Evolutionary conservation across 129 eudicot species (phyloP).

Genomic region (Flaveria robusta): DNA sequence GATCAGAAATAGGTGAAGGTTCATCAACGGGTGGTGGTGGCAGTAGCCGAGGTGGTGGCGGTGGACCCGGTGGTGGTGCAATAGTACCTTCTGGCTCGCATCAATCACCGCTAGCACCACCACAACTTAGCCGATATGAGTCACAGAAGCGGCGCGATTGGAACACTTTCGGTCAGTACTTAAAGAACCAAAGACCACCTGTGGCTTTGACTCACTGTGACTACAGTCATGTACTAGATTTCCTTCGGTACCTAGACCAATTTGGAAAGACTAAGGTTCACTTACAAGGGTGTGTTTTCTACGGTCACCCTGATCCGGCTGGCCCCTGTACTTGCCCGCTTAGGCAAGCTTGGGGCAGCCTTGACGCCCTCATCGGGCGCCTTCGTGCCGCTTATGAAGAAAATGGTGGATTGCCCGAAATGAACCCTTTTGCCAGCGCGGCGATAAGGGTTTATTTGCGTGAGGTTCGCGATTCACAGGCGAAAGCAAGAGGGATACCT

Average conservation of each 20-base stretch:
- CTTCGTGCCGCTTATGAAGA: slow-evolving; percentile 77
- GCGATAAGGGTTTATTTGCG: slow-evolving; percentile 62
- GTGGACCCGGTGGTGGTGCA: neutral
- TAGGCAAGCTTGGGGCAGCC: slow-evolving; percentile 82
- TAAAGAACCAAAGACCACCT: slow-evolving; percentile 69
- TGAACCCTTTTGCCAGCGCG: slow-evolving; percentile 71
- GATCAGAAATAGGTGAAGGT: slow-evolving; percentile 45
- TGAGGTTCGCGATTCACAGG: slow-evolving; percentile 72
- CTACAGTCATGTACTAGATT: slow-evolving; percentile 63
- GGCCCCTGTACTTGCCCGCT: slow-evolving; percentile 79
- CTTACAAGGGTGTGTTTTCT: slow-evolving; percentile 57
- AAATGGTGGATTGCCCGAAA: slow-evolving; percentile 64
- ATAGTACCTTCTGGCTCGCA: slow-evolving; percentile 23
- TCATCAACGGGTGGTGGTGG: slow-evolving; percentile 30
- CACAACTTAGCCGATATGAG: slow-evolving; percentile 66
- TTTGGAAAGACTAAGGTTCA: slow-evolving; percentile 86
- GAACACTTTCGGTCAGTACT: slow-evolving; percentile 80
- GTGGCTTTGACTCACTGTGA: slow-evolving; percentile 58
- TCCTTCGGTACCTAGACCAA: slow-evolving; percentile 63
- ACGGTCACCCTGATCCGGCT: slow-evolving; percentile 72
- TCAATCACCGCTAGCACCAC: slow-evolving; percentile 22
- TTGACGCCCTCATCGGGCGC: slow-evolving; percentile 69
- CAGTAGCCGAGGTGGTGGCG: neutral
- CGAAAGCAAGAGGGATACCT: slow-evolving; percentile 67
- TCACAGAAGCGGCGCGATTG: slow-evolving; percentile 76